These are phyloP conservation scores for Corrigiola litoralis DNA, from an alignment of 179 eudicot genomes.

Conservation along the genomic window DNA sequence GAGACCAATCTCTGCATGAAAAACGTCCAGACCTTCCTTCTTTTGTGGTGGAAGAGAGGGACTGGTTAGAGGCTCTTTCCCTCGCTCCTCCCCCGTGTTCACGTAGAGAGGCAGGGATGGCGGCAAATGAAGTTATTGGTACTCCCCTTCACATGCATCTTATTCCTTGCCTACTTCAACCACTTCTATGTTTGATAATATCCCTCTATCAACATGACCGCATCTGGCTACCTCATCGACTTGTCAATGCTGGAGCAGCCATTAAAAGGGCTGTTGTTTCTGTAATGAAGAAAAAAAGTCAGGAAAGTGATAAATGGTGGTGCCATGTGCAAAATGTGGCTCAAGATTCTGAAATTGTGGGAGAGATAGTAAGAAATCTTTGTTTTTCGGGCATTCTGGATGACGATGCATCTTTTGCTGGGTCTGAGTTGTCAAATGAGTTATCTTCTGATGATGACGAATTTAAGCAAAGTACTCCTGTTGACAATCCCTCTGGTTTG, in stretches of 20 bases:
- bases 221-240: conserved; percentile 62
- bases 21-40: conserved; percentile 65
- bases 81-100: conserved; percentile 95
- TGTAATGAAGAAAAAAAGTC: conserved; percentile 42
- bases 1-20: conserved; percentile 30
- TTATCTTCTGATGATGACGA: conserved; percentile 27
- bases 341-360: conserved; percentile 47
- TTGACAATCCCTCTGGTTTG: conserved; percentile 36
- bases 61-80: conserved; percentile 91
- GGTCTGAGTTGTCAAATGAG: conserved; percentile 28
- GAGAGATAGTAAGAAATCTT: conserved; percentile 50
- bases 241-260: conserved; percentile 45
- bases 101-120: conserved; percentile 83
- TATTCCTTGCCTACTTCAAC: conserved; percentile 60
- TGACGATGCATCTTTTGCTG: conserved; percentile 33
- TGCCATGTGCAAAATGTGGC: conserved; percentile 44
- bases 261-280: conserved; percentile 51
- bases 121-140: conserved; percentile 75
- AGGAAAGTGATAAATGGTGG: conserved; percentile 54
- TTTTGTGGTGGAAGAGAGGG: conserved; percentile 81
- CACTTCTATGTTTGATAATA: conserved; percentile 56
- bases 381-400: conserved; percentile 37
- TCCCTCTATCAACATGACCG: conserved; percentile 68
- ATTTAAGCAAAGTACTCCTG: conserved; percentile 24
- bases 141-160: conserved; percentile 67